Base-by-base conservation (phyloP, 2,329 filamentous ascomycete species). In the Colletotrichum gloeosporioides region DNA sequence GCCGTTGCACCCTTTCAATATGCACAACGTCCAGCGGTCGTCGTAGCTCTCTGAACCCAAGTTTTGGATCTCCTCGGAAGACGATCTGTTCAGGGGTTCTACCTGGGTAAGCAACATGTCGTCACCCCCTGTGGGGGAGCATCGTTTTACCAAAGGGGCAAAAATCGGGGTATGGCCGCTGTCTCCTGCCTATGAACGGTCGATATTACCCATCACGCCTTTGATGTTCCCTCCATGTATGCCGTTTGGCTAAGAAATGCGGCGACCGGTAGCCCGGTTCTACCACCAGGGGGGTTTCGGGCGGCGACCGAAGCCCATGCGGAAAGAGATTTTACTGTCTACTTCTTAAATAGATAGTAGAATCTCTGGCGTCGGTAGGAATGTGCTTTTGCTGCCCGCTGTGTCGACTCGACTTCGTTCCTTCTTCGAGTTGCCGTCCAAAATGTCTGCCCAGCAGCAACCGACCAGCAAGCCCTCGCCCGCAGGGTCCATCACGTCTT, bases 401-500 rank as follows among this genome's bases (percentile, higher is more conserved):
- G 32, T 57, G 49, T 15, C 27, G 49, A 16, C 8, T n/a, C 27
- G 49, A 25, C 13, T 25, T n/a, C 25, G 55, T 34, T 59, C 63
- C 27, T 64, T 34, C 31, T 39, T 36, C 15, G 13, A 69, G 59
- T 16, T 18, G 27, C 4, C 31, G 39, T 27, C 16, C 39, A 69
- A 18, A 8, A 77, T 77, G 73, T 66, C 72, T 69, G 59, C 68
- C 9, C 68, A 75, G 44, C 36, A 75, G 39, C 32, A 69, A 15
- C 64, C 68, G 27, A 22, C 25, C 8, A 31, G 12, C 22, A 63
- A 65, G 57, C 34, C 55, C 9, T 68, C 66, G 15, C 73, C 75
- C 27, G 25, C 72, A 15, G 73, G 68, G 34, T 69, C 72, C 22
- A 25, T 71, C 29, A 66, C 75, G 15, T 75, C 75, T n/a, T 77